Conservation (phyloP, 805 yeast genomes). For the Ogataea populi-albae region DNA sequence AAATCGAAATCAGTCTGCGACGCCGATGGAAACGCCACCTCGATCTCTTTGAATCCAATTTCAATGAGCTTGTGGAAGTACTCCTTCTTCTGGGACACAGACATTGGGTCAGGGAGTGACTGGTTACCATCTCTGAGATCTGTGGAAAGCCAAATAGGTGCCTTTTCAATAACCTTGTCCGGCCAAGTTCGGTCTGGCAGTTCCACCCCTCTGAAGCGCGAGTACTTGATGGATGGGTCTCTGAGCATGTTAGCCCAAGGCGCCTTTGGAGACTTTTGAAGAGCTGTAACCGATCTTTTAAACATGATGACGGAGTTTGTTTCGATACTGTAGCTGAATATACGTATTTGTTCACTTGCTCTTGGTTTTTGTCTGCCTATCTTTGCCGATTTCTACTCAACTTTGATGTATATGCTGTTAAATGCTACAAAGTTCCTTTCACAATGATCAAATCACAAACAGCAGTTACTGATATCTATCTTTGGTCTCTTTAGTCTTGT, state of each 20-base stretch:
- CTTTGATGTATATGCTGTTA: no score
- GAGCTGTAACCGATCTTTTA: conserved; percentile 24
- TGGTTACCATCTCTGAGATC: conserved; percentile 82
- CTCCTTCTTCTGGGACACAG: conserved; percentile 67
- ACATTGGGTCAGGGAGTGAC: conserved; percentile 80
- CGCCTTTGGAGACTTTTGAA: conserved; percentile 28
- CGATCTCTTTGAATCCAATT: conserved; percentile 77
- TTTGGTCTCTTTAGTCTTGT: no score
- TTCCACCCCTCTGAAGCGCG: conserved; percentile 50
- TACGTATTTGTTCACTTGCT: no score
- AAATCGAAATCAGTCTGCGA: conserved; percentile 81
- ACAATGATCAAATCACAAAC: no score
- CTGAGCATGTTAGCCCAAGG: conserved; percentile 53
- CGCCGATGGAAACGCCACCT: conserved; percentile 78
- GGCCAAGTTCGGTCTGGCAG: conserved; percentile 74
- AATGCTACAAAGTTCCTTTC: no score
- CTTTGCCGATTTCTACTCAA: no score
- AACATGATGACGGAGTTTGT: no score
- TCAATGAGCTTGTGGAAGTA: conserved; percentile 71
- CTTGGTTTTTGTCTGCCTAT: no score
- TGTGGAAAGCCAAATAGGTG: conserved; percentile 80
- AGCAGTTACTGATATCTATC: no score
- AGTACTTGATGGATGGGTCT: conserved; percentile 66
- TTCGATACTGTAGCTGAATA: no score
- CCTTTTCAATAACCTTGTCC: conserved; percentile 56